phyloP scores from a whole-genome alignment of 176 grass and related monocot species.

The Chloris gayana region DNA sequence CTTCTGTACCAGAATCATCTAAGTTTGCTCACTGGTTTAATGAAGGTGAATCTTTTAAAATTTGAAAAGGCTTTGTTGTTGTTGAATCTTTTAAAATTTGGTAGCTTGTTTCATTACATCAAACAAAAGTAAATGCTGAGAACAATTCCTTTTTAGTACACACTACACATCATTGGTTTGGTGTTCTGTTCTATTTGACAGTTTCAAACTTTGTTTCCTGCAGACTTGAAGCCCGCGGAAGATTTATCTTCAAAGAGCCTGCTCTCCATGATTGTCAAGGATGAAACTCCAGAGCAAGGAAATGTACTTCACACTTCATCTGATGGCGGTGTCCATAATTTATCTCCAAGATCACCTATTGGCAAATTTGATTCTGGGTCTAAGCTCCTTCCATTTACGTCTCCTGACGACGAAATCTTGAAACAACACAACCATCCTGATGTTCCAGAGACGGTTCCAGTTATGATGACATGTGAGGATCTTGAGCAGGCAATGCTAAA shows the following conservation, averaged over 20 bases:
- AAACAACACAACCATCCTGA: slow-evolving; percentile 46
- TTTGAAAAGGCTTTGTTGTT: too few relatives aligned
- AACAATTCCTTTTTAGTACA: background rate
- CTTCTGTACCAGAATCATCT: slow-evolving; percentile 76
- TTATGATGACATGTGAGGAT: slow-evolving; percentile 91
- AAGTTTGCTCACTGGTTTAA: slow-evolving; percentile 93
- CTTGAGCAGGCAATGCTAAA: slow-evolving; percentile 89
- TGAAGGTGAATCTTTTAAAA: slow-evolving; percentile 65
- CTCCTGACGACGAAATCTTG: slow-evolving; percentile 33
- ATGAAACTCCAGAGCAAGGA: slow-evolving; percentile 55
- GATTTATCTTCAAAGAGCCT: slow-evolving; percentile 66
- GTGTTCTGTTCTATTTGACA: slow-evolving; percentile 15
- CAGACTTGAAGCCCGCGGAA: slow-evolving; percentile 67
- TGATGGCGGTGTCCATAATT: slow-evolving; percentile 43
- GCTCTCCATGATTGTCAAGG: slow-evolving; percentile 79
- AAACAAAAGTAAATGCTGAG: slow-evolving; percentile 8
- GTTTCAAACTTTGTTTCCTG: slow-evolving; percentile 38
- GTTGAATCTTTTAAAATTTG: slow-evolving; percentile 41
- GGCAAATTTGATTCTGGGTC: slow-evolving; percentile 43
- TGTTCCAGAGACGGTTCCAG: slow-evolving; percentile 51
- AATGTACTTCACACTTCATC: slow-evolving; percentile 35
- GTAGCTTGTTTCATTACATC: background rate
- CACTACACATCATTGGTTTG: background rate
- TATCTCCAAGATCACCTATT: slow-evolving; percentile 37
- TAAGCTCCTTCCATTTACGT: slow-evolving; percentile 35